phyloP scores from a whole-genome alignment of 2,329 filamentous ascomycete species.

The Phyllachora maydis region DNA sequence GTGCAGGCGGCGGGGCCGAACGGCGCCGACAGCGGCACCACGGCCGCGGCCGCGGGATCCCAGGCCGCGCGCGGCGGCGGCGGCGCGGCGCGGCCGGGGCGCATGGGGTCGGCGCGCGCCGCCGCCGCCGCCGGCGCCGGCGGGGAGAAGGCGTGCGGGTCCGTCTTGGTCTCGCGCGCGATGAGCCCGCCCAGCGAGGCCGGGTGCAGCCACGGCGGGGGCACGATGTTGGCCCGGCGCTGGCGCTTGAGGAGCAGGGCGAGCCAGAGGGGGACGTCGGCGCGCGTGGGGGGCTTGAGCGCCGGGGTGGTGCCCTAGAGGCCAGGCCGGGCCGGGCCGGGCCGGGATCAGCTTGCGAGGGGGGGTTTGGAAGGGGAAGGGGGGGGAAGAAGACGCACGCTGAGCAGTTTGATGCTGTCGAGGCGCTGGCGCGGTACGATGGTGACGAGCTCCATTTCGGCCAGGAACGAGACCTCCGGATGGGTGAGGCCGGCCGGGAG shows the following conservation, averaged over 20 bases:
- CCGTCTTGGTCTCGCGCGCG: conserved; percentile 55
- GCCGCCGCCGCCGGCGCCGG: conserved; percentile 54
- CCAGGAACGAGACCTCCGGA: conserved; percentile 78
- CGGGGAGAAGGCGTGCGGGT: conserved; percentile 54
- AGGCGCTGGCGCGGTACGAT: conserved; percentile 81
- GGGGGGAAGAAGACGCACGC: conserved; percentile 36
- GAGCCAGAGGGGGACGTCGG: conserved; percentile 75
- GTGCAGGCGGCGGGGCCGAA: conserved; percentile 65
- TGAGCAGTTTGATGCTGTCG: conserved; percentile 65
- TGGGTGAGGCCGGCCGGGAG: conserved; percentile 44
- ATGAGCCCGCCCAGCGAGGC: conserved; percentile 60
- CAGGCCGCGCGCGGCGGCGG: conserved; percentile 12
- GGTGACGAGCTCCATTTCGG: conserved; percentile 93
- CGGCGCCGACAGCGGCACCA: conserved; percentile 52
- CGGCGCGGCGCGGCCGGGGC: conserved; percentile 22
- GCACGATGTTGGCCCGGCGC: conserved; percentile 76
- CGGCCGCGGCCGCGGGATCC: conserved; percentile 9
- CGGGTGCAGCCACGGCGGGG: conserved; percentile 73
- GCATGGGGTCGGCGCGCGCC: conserved; percentile 23
- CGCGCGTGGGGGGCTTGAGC: conserved; percentile 64
- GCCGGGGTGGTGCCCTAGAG: conserved; percentile 54
- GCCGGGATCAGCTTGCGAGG: conserved; percentile 2
- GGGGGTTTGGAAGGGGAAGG: not conserved
- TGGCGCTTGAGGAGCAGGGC: conserved; percentile 89
- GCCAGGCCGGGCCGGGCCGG: conserved; percentile 5